phyloP scores from a whole-genome alignment of 108 stramenopile species.

The Nitzschia palea region DNA sequence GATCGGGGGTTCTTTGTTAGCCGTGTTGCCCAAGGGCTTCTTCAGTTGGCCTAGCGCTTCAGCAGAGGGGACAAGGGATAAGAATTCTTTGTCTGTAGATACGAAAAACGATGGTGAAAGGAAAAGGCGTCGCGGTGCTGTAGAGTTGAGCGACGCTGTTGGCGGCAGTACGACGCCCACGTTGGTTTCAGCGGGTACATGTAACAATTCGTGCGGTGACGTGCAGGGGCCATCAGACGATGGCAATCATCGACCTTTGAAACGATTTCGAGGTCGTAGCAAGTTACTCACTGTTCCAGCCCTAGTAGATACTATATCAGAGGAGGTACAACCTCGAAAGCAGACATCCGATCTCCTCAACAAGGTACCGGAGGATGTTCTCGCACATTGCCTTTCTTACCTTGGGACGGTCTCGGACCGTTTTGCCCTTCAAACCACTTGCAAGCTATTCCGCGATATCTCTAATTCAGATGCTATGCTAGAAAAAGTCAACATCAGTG shows the following conservation, averaged over 20 bases:
- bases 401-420: conserved; percentile 56
- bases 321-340: not conserved
- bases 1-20: conserved; percentile 42
- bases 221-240: conserved; percentile 20
- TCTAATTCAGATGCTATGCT: conserved; percentile 67
- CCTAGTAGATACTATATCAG: conserved; percentile 1
- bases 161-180: conserved; percentile 37
- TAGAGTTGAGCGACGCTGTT: conserved; percentile 4
- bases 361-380: conserved; percentile 48
- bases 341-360: conserved; percentile 32
- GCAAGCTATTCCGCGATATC: conserved; percentile 51
- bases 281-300: conserved; percentile 10
- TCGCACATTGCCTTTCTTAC: conserved; percentile 62
- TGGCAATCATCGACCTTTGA: conserved; percentile 29
- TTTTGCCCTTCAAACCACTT: conserved; percentile 61
- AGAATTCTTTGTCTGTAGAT: conserved; percentile 10
- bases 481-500: conserved; percentile 50
- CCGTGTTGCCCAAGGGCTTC: conserved; percentile 38
- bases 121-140: conserved; percentile 12
- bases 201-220: conserved; percentile 25
- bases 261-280: conserved; percentile 25
- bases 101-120: conserved; percentile 11
- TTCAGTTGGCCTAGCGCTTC: conserved; percentile 28
- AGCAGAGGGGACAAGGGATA: conserved; percentile 22
- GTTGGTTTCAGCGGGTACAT: conserved; percentile 9